Percentiles rank a stretch among this genome's conserved stretches.
phyloP scores from a whole-genome alignment of 2,329 filamentous ascomycete genomes.

The Colletotrichum orchidophilum region DNA sequence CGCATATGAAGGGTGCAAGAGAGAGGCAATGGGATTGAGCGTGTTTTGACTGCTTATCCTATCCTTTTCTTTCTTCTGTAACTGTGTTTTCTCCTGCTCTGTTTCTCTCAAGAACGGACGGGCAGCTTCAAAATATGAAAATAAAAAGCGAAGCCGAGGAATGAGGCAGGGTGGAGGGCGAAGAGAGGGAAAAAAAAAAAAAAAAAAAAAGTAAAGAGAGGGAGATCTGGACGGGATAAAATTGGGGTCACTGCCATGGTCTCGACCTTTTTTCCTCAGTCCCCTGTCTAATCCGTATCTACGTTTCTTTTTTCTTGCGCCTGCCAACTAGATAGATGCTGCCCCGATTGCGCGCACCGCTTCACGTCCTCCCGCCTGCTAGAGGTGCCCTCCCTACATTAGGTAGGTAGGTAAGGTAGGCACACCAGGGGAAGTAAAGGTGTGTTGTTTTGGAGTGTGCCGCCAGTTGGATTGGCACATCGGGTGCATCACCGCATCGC shows the following conservation, averaged over 20 bases:
- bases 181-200: conserved; percentile 26
- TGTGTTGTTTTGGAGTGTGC: background rate
- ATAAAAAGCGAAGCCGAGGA: conserved; percentile 14
- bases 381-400: background rate
- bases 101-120: background rate
- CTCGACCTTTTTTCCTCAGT: background rate
- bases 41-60: background rate
- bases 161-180: conserved; percentile 26
- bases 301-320: background rate
- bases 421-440: background rate
- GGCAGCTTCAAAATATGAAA: background rate
- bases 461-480: background rate
- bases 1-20: background rate
- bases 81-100: background rate
- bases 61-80: background rate
- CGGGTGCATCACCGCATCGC: background rate
- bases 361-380: background rate
- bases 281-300: background rate
- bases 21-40: background rate
- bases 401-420: background rate
- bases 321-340: background rate
- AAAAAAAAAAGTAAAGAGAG: conserved; percentile 22
- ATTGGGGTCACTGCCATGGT: conserved; percentile 27
- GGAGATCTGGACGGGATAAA: conserved; percentile 30
- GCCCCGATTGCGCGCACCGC: background rate